Evolutionary conservation across 805 yeast genomes (phyloP), one percentile per base, ranked within the genome.

Genomic region (Clavispora phyllophila): DNA sequence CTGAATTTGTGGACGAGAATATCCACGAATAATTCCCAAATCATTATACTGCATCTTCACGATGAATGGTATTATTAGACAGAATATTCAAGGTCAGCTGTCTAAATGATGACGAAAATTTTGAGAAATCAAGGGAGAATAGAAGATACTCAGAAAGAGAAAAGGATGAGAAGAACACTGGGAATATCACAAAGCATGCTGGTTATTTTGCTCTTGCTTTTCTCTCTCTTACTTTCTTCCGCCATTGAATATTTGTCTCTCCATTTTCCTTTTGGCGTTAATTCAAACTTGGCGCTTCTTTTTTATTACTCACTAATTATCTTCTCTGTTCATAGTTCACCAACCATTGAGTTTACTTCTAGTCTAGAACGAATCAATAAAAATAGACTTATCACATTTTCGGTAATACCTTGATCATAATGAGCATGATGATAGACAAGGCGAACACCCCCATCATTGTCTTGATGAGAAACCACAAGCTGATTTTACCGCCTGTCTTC

Each of bases 401-500:
- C 23, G 75, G 73, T 24, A 69, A 55, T 13, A 69, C 54, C 43
- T 62, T 65, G 31, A 65, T 60, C 23, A 70, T 38, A 2, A 68
- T 39, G 3, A 65, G 52, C 66, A 65, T 62, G 39, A 58, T 35
- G 35, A 67, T 45, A 44, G 67, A 65, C 23, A 55, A 41, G 9
- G 61, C 33, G 8, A 63, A 50, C 15, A 67, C 43, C 8, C 48
- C 57, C 5, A 49, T 56, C 36, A 60, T 53, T 4, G 57, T 54
- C 45, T 68, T 69, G 20, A 68, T 47, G 34, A 70, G 48, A 42
- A 68, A 68, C 57, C 65, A 65, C 24, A 69, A 47, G 23, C 70
- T 55, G 22, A 70, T 66, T 42, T 62, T 69, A 8, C 70, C 69
- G 0, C 74, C 74, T 1, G 69, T 52, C 49, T 70, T 70, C 38